These are phyloP conservation scores for Talaromyces albobiverticillius DNA, from an alignment of 2,329 filamentous ascomycete species.

Conservation along the genomic window DNA sequence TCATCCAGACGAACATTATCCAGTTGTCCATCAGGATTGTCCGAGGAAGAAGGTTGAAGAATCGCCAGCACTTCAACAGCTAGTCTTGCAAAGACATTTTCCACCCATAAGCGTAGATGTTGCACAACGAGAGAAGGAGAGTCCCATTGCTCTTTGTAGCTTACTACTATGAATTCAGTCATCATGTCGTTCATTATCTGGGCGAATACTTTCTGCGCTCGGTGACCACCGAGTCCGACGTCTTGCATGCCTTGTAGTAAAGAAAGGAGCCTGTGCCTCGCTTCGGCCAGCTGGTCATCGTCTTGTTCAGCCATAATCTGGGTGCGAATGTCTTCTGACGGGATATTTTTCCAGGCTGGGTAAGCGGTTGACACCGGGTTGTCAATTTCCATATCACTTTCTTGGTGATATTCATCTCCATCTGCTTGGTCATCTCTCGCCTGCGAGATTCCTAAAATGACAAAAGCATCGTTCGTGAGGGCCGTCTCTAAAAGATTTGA, in stretches of 20 bases:
- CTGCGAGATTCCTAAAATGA: conserved; percentile 40
- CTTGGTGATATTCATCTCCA: conserved; percentile 9
- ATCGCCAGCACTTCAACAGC: conserved; percentile 49
- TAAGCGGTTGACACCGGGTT: conserved; percentile 35
- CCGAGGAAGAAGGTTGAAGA: conserved; percentile 28
- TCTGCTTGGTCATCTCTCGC: conserved; percentile 22
- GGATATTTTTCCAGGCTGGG: conserved; percentile 33
- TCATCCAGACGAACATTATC: conserved; percentile 38
- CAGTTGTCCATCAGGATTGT: conserved; percentile 22
- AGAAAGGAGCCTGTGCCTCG: conserved; percentile 33
- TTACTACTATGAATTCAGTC: conserved; percentile 53
- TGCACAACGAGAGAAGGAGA: conserved; percentile 46
- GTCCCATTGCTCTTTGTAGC: conserved; percentile 59
- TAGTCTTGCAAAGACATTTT: conserved; percentile 53
- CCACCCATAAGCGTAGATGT: conserved; percentile 55
- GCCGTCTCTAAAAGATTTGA: conserved; percentile 44
- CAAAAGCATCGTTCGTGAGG: conserved; percentile 43
- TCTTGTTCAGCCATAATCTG: conserved; percentile 35
- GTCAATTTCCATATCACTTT: conserved; percentile 39
- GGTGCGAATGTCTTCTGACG: conserved; percentile 24
- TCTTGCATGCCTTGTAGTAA: conserved; percentile 48
- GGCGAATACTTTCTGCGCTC: conserved; percentile 57
- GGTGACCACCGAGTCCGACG: conserved; percentile 55
- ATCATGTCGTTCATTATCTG: conserved; percentile 58
- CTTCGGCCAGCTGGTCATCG: conserved; percentile 24